Conservation (phyloP, 352 stramenopile genomes). For the Globisporangium irregulare region DNA sequence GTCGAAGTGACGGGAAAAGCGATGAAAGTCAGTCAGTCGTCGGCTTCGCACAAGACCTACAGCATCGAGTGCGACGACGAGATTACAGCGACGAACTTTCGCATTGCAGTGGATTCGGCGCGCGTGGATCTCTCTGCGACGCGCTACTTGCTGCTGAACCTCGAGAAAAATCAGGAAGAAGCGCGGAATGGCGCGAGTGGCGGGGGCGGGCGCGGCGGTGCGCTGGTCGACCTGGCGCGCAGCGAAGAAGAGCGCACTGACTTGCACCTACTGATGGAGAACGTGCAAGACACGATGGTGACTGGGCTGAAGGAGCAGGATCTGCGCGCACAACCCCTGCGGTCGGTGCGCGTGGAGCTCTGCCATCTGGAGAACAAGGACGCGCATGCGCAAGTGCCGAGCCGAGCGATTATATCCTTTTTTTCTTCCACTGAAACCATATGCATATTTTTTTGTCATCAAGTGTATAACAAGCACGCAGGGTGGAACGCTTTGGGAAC, state of each 20-base stretch:
- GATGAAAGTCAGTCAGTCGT: conserved; percentile 57
- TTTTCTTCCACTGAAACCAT: conserved; percentile 9
- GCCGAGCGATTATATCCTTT: conserved; percentile 48
- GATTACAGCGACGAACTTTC: conserved; percentile 62
- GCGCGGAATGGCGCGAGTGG: conserved; percentile 27
- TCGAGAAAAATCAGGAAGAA: conserved; percentile 80
- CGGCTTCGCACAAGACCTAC: conserved; percentile 42
- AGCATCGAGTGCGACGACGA: conserved; percentile 73
- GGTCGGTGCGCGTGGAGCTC: conserved; percentile 77
- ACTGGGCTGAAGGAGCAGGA: conserved; percentile 68
- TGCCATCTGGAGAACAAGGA: conserved; percentile 88
- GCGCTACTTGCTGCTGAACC: conserved; percentile 75
- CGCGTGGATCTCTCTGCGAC: conserved; percentile 73
- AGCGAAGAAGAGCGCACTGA: conserved; percentile 72
- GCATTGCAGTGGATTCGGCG: conserved; percentile 71
- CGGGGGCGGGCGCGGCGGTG: neutral
- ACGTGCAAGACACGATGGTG: conserved; percentile 77
- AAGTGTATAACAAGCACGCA: neutral
- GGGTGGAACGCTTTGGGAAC: conserved; percentile 4
- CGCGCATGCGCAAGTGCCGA: conserved; percentile 73
- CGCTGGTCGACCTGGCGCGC: conserved; percentile 18
- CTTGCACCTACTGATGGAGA: conserved; percentile 77
- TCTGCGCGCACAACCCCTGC: conserved; percentile 67
- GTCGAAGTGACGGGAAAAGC: conserved; percentile 35
- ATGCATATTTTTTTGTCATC: conserved; percentile 5